Evolutionary conservation across 2,329 filamentous ascomycete species (phyloP), one percentile per base, ranked within the genome.

Genomic region (Botrytis tulipae): DNA sequence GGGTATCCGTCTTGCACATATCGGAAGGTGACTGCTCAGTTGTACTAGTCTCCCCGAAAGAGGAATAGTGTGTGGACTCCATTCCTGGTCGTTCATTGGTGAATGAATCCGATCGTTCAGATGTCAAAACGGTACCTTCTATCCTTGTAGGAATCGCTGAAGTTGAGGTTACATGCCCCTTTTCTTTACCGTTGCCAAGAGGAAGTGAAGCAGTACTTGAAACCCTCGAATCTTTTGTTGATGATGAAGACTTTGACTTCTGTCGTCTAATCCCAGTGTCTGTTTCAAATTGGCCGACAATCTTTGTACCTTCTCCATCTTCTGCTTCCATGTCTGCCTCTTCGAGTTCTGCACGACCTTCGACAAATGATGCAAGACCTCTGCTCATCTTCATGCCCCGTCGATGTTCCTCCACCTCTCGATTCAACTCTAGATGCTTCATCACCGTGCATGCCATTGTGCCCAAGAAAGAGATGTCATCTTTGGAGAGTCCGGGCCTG

Each of bases 391-490:
- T 86, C 76, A 84, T 88, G 54, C 84, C 88, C 75, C 84, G 85
- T 76, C 83, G 86, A 77, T 85, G 87, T 76, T 86, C 88, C 74
- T 85, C 87, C 60, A 82, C 85, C 75, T 83, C 86, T 79, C 85
- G 84, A 51, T 82, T 86, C 84, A 85, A 87, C 81, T 90, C 89
- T 40, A 92, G 79, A 74, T 92, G 90, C 54, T 87, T 85, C 82
- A 90, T 89, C 6, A 90, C 84, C 1, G 88, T 86, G 35, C 82
- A 82, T 0, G 87, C 83, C 81, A 91, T 84, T 32, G 87, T 87
- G 61, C 87, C 86, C 81, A 92, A 83, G 69, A 89, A 90, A 32
- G 84, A 83, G 3, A 87, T 78, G 61, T 89, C 85, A 12, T 84
- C 84, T 0, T 82, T 76, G 8, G 82, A 82, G 10, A 92, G 77